A percentile compares a stretch with the other conserved stretches of the same genome.
phyloP scores from a whole-genome alignment of 495 filamentous ascomycete genomes.

The Daldinia caldariorum region DNA sequence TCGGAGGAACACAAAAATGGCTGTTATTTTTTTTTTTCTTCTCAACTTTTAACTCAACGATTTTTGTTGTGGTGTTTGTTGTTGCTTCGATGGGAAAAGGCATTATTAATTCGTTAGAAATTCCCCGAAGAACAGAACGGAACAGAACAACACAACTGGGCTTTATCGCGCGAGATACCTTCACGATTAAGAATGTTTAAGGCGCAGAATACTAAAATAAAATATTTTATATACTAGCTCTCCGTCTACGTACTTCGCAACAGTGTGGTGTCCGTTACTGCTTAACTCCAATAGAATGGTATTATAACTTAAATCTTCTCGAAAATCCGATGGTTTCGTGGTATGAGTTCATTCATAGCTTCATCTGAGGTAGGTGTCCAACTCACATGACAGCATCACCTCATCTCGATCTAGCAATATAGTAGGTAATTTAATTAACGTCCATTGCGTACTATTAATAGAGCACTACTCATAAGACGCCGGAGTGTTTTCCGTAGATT shows the following conservation, averaged over 20 bases:
- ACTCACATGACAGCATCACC: background rate
- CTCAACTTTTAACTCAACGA: background rate
- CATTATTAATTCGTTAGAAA: constrained; percentile 25
- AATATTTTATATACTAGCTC: constrained; percentile 6
- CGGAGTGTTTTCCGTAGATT: background rate
- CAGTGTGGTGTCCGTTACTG: constrained; percentile 15
- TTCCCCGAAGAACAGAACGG: background rate
- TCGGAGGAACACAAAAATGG: constrained; percentile 21
- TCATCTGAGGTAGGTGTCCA: too few relatives aligned
- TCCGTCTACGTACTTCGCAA: constrained; percentile 16
- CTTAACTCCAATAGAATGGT: constrained; percentile 32
- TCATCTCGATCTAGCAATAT: background rate
- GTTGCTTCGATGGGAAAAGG: constrained; percentile 13
- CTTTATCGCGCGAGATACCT: constrained; percentile 33
- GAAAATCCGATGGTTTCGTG: too few relatives aligned
- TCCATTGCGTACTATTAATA: background rate
- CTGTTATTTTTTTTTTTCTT: constrained; percentile 24
- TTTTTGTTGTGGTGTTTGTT: too few relatives aligned
- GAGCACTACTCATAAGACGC: background rate
- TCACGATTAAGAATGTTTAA: constrained; percentile 32
- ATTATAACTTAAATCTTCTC: constrained; percentile 1
- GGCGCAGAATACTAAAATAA: constrained; percentile 27
- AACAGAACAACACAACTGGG: background rate
- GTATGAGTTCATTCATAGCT: too few relatives aligned
- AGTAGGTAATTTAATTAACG: background rate